Evolutionary conservation across 768 basidiomycete genomes (phyloP), one percentile per base, ranked within the genome.

Genomic region (Dioszegia hungarica): DNA sequence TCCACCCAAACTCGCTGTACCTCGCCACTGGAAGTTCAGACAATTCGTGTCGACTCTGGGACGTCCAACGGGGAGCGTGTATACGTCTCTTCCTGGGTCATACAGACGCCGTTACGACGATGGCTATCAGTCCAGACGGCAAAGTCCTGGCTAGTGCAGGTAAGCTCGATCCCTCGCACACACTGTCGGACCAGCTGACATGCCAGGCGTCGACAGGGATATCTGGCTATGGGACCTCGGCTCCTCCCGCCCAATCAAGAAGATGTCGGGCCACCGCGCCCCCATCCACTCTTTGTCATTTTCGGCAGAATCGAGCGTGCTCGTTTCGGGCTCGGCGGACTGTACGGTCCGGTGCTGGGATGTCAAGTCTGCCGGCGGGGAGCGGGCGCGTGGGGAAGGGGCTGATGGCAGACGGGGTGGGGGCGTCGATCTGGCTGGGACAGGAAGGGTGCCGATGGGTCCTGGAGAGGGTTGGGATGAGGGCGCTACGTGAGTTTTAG

Each of bases 261-360:
- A 90, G 76, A 95, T 98, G 91, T 85, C 82, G 2, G 95, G 95
- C 0, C 95, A 99, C 71, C 85, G 84, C 1, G 84, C 88, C 14
- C 87, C 92, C 0, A 85, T 98, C 58, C 88, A 94, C 71, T 88
- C 89, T 2, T 82, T 99, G 22, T 82, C 89, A 0, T 99, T 97
- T 76, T 91, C 89, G 57, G 88, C 86, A 24, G 95, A 97, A 75
- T 92, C 91, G 0, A 85, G 86, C 1, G 76, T 98, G 52, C 83
- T 99, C 33, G 86, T 97, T 12, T 93, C 90, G 57, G 93, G 93
- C 5, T 83, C 88, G 24, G 85, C 90, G 28, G 95, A 99, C 73
- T 93, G 90, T 83, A 97, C 95, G 0, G 92, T 97, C 17, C 82
- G 94, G n/a, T 92, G 91, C 56, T 99, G 95, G 95, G 95, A 99